Conservation (phyloP, 2,329 filamentous ascomycete genomes). For the Pseudogymnoascus destructans region DNA sequence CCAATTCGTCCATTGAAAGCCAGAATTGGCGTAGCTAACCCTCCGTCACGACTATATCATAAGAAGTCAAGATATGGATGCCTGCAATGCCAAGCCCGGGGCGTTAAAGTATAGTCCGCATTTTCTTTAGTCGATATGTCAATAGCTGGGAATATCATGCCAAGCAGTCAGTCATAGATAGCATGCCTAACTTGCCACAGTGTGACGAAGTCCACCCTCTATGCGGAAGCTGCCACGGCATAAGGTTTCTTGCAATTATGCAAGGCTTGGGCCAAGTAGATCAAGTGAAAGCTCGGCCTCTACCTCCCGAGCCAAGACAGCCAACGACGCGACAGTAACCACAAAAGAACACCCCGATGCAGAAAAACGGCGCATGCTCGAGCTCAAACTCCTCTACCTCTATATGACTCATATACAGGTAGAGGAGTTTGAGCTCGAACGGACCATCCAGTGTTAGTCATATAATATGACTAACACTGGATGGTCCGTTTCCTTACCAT, state of each 20-base stretch:
- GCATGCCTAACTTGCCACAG: constrained; percentile 10
- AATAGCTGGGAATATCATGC: constrained; percentile 30
- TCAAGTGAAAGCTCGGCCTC: constrained; percentile 3
- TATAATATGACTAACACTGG: constrained; percentile 13
- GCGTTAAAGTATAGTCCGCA: constrained; percentile 23
- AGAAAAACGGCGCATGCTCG: constrained; percentile 14
- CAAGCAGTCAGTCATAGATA: background rate
- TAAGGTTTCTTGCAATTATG: constrained; percentile 15
- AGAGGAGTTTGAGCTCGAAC: constrained; percentile 18
- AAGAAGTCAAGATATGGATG: constrained; percentile 26
- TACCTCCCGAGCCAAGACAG: background rate
- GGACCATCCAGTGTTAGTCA: too few relatives aligned
- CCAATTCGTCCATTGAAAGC: background rate
- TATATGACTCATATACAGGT: constrained; percentile 19
- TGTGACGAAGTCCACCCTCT: constrained; percentile 19
- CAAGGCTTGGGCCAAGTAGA: constrained; percentile 7
- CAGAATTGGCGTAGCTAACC: background rate
- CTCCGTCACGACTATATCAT: constrained; percentile 22
- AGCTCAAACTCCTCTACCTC: constrained; percentile 18
- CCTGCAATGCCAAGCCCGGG: constrained; percentile 22
- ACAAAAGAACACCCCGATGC: constrained; percentile 13
- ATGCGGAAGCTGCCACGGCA: constrained; percentile 17
- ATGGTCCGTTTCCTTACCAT: constrained; percentile 10
- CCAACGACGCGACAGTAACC: background rate
- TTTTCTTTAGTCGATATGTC: constrained; percentile 28